Base-by-base conservation (phyloP, 2,329 filamentous ascomycete genomes). In the Phaeomoniella chlamydospora region DNA sequence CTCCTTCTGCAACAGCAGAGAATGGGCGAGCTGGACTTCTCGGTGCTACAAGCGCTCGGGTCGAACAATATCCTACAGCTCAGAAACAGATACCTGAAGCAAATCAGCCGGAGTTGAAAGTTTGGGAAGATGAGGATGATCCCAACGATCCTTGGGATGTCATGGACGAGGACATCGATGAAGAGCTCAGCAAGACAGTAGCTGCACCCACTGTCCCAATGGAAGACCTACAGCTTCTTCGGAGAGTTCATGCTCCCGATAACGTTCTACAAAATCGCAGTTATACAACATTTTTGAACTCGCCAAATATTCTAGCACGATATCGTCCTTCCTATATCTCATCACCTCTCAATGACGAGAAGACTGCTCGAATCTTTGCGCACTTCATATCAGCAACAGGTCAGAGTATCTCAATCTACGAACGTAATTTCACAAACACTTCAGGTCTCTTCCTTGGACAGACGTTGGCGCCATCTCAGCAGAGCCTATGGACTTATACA, bases 371-470 rank as follows among this genome's bases (percentile, higher is more conserved):
- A 18, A 77, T 94, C 4, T 96, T 96, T 54, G 80, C 80, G 54
- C 86, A 96, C 56, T 96, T 94, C 54, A 76, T 96, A 33, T 80
- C 85, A 45, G 80, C 90, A 4, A 93, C 86, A 2, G 87, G 80
- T 0, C 83, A 86, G 1, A 81, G 74, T 44, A 73, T 96, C 51
- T 93, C 87, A 1, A 70, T 93, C 17, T 94, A 84, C 52, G 87
- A 96, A 56, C 71, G 88, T 36, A 77, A 87, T 53, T 77, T 82
- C 2, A 70, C 77, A 37, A 83, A 88, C 49, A 71, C 82, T 1
- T 70, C 74, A 1, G 68, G 77, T 4, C 67, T 81, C 18, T 77
- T 83, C 45, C 64, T 65, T 37, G 72, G 77, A 32, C 62, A 65
- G 6, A 63, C 71, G 0, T 67, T 81, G 2, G 72, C 77, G 2